A percentile compares a stretch with the other conserved stretches of the same genome.
Evolutionary conservation across 2,329 filamentous ascomycete genomes (phyloP).

Genomic region (Claviceps maximensis): DNA sequence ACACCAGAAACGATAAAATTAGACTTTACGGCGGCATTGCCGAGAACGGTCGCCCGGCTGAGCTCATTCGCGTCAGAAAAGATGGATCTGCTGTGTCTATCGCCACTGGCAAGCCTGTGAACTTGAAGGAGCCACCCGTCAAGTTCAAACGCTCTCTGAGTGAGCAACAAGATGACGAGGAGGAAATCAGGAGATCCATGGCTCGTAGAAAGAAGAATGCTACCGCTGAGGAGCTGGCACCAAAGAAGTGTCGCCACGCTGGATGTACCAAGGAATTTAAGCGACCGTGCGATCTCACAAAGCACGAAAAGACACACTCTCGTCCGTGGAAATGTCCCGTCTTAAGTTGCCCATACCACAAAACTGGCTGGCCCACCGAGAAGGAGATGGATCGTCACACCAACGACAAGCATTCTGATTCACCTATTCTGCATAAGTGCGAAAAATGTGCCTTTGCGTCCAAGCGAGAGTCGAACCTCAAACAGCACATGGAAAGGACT

Average conservation of each 20-base stretch:
- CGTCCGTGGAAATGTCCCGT: conserved; percentile 89
- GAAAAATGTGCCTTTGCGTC: conserved; percentile 82
- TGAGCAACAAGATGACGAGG: conserved; percentile 62
- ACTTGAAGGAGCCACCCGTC: conserved; percentile 36
- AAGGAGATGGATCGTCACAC: conserved; percentile 94
- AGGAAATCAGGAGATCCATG: conserved; percentile 82
- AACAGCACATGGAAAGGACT: conserved; percentile 97
- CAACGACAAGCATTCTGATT: conserved; percentile 85
- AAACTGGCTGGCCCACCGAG: conserved; percentile 88
- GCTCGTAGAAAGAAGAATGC: conserved; percentile 90
- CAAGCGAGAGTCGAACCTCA: conserved; percentile 93
- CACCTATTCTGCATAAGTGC: conserved; percentile 74
- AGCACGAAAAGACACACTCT: conserved; percentile 96
- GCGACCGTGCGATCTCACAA: conserved; percentile 91
- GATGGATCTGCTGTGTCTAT: conserved; percentile 71
- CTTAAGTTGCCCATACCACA: conserved; percentile 74
- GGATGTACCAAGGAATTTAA: conserved; percentile 88
- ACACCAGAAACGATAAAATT: conserved; percentile 47
- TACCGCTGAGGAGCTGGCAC: conserved; percentile 68
- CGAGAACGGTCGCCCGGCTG: conserved; percentile 68
- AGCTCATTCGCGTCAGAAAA: conserved; percentile 72
- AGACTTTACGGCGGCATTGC: conserved; percentile 69
- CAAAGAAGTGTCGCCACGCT: conserved; percentile 60
- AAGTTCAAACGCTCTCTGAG: conserved; percentile 54
- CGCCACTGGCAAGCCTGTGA: conserved; percentile 53